Evolutionary conservation across 1,284 basidiomycete genomes (phyloP).

Genomic region (Peniophora sp.): DNA sequence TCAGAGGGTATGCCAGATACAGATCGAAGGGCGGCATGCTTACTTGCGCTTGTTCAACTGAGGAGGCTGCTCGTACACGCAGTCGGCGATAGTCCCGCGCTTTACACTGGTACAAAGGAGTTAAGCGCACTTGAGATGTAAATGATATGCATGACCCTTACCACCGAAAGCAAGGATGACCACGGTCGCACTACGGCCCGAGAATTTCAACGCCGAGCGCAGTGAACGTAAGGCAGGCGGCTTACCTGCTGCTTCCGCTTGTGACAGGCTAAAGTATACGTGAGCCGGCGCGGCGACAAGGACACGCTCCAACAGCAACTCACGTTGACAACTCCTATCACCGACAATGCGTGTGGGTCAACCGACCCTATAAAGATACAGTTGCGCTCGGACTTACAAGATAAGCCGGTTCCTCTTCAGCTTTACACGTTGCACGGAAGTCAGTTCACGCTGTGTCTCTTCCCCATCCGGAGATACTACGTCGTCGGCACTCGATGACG

Average conservation of each 20-base stretch:
- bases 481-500: too few species aligned
- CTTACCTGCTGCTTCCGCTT: slow-evolving; percentile 17
- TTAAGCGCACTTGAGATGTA: not conserved
- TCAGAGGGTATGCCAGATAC: not conserved
- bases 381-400: slow-evolving; percentile 12
- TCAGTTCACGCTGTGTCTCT: too few species aligned
- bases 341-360: not conserved
- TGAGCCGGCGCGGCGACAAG: not conserved
- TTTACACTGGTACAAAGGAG: slow-evolving; percentile 9
- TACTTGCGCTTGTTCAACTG: slow-evolving; percentile 8
- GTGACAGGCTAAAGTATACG: slow-evolving; percentile 13
- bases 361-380: not conserved
- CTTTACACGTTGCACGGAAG: slow-evolving; percentile 3
- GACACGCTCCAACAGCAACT: not conserved
- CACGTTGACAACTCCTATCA: slow-evolving; percentile 16
- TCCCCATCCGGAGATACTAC: too few species aligned
- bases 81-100: slow-evolving; percentile 11
- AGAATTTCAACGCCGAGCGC: not conserved
- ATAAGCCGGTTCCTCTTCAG: slow-evolving; percentile 15
- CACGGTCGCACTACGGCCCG: slow-evolving; percentile 14
- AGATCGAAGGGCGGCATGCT: not conserved
- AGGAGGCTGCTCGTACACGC: slow-evolving; percentile 13
- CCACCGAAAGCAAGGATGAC: slow-evolving; percentile 17
- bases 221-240: not conserved
- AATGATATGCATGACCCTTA: slow-evolving; percentile 2